phyloP scores from a whole-genome alignment of 306 rosid species.

The Macrotyloma uniflorum region DNA sequence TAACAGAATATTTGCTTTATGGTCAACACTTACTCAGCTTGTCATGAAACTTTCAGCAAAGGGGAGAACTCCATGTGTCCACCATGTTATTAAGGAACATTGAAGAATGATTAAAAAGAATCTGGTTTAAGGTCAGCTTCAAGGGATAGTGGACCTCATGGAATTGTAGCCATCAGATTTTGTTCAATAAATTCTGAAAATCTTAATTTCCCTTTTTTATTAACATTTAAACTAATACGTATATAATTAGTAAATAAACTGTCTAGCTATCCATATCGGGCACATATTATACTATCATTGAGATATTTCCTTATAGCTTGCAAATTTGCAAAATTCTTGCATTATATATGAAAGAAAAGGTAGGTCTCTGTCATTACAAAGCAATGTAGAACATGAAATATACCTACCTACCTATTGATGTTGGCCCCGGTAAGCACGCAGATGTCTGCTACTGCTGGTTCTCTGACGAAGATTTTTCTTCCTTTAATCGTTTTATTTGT shows the following conservation, averaged over 20 bases:
- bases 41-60: neutral
- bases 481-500: neutral
- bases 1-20: conserved; percentile 33
- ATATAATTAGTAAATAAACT: neutral
- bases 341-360: conserved; percentile 3
- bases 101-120: conserved; percentile 29
- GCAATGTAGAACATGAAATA: conserved; percentile 7
- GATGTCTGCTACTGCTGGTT: conserved; percentile 16
- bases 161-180: conserved; percentile 24
- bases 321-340: neutral
- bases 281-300: no score
- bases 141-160: conserved; percentile 19
- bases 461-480: neutral
- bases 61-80: conserved; percentile 37
- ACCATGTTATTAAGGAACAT: conserved; percentile 33
- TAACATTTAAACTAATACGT: neutral
- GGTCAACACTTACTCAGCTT: conserved; percentile 17
- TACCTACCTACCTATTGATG: neutral
- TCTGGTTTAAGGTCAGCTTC: conserved; percentile 13
- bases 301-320: neutral
- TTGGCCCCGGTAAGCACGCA: conserved; percentile 10
- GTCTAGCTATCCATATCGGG: neutral
- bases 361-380: conserved; percentile 7
- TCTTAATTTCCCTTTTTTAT: neutral
- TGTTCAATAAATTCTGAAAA: neutral